Base-by-base conservation (phyloP, 306 rosid species). In the Trifolium subterraneum region DNA sequence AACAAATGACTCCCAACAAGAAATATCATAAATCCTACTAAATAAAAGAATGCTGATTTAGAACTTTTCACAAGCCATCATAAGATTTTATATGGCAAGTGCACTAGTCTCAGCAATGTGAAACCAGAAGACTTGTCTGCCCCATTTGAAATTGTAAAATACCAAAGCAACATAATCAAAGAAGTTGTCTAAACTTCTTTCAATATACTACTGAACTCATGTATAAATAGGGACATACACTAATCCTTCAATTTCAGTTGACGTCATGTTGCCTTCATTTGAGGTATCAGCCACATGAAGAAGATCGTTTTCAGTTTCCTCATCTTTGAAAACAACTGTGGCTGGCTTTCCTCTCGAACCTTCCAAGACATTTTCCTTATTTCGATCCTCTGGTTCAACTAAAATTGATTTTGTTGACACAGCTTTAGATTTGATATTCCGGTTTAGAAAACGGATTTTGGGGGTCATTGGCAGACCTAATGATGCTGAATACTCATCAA, bases 401-500 rank as follows among this genome's bases (percentile, higher is more conserved):
- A 47, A 56, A 51, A 66, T 10, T 45, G 81, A 60, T 39, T 71
- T 72, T 74, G 75, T 71, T 50, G 84, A 56, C n/a, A 8, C 61
- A 12, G 64, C 79, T 45, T 86, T 81, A 25, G 84, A 64, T 81
- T 88, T 94, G 35, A 68, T 41, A 79, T 87, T 94, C 76, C 78
- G 88, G 76, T 82, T 83, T 33, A 84, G 76, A 73, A 91, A 94
- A 75, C 90, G 95, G 29, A 90, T 56, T 84, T 82, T 94, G 31
- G 96, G 97, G 62, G 93, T 90, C 87, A 90, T 87, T 41, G 97
- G 91, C 47, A 94, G 84, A 60, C 98, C 98, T 78, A 94, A 67
- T 31, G 98, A 91, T 38, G 93, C 95, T 23, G 97, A 83, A 85
- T 80, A 91, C 25, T 86, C 81, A 23, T 91, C 91, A 70, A 94